These are phyloP conservation scores for Articulospora tetracladia DNA, from an alignment of 495 filamentous ascomycete species.

Conservation along the genomic window DNA sequence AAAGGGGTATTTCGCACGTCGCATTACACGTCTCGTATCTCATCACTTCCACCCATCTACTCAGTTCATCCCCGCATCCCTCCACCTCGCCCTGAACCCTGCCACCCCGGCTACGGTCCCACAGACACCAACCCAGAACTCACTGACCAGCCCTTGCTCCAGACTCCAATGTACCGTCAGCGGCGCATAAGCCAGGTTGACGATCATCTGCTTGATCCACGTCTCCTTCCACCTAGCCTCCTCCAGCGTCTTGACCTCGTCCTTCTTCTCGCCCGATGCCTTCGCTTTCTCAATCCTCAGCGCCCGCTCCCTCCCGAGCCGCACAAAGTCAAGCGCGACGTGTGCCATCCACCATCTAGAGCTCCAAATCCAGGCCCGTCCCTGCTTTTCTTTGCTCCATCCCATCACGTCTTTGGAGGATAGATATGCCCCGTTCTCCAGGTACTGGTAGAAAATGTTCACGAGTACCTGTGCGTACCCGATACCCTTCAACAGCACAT, in stretches of 20 bases:
- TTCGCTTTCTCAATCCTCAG: constrained; percentile 24
- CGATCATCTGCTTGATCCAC: constrained; percentile 42
- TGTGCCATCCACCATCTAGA: constrained; percentile 75
- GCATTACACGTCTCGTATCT: not conserved
- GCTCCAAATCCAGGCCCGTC: constrained; percentile 66
- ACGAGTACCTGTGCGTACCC: constrained; percentile 63
- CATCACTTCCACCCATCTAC: not conserved
- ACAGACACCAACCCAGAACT: constrained; percentile 57
- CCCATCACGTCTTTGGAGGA: constrained; percentile 63
- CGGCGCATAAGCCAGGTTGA: constrained; percentile 53
- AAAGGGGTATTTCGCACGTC: not conserved
- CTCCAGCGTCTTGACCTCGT: constrained; percentile 25
- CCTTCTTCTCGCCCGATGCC: not conserved
- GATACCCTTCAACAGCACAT: constrained; percentile 30
- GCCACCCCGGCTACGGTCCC: constrained; percentile 62
- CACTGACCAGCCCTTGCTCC: constrained; percentile 60
- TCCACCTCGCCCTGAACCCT: constrained; percentile 66
- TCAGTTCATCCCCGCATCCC: constrained; percentile 14
- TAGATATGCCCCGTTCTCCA: constrained; percentile 85
- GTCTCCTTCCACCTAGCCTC: constrained; percentile 34
- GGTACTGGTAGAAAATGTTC: constrained; percentile 65
- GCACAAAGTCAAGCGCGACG: constrained; percentile 69
- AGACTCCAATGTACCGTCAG: constrained; percentile 77
- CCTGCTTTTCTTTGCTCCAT: constrained; percentile 47
- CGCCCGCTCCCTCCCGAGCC: constrained; percentile 41